These are phyloP conservation scores for Auxenochlorella pyrenoidosa DNA, from an alignment of 139 green algal species.

Conservation along the genomic window DNA sequence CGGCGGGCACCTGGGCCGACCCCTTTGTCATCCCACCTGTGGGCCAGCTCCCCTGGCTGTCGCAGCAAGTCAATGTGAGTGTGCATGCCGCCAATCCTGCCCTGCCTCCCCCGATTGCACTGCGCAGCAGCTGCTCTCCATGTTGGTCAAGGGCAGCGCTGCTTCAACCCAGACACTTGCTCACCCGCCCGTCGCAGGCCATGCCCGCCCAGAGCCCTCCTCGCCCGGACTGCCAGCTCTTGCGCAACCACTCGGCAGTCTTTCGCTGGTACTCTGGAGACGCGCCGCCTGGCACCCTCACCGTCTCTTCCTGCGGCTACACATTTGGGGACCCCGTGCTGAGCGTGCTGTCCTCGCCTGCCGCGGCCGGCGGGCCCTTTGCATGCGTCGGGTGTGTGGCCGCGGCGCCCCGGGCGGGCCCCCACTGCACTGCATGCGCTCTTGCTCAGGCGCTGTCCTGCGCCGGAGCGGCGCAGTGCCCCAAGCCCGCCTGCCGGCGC, in stretches of 20 bases:
- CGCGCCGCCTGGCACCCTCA: background rate
- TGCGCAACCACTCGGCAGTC: background rate
- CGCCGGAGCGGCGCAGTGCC: too few relatives aligned
- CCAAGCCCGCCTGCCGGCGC: too few relatives aligned
- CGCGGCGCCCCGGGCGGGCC: too few relatives aligned
- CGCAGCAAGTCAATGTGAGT: background rate
- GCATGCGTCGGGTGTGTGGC: constrained; percentile 1
- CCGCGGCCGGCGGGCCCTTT: background rate
- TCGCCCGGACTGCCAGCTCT: background rate
- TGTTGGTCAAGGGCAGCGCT: background rate
- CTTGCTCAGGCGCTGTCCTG: too few relatives aligned
- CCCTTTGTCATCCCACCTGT: background rate
- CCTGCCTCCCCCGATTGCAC: background rate
- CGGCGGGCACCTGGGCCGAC: background rate
- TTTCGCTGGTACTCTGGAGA: background rate
- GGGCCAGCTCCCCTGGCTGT: background rate
- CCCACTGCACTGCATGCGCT: too few relatives aligned
- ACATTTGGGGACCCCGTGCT: background rate
- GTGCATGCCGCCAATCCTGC: too few relatives aligned
- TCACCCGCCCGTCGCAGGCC: background rate
- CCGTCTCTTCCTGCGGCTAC: background rate
- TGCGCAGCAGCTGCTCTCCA: background rate
- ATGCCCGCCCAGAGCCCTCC: background rate
- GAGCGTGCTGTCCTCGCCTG: background rate
- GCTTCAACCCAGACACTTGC: too few relatives aligned